Percentiles rank a stretch among this genome's conserved stretches.
Evolutionary conservation across 2,329 filamentous ascomycete species (phyloP).

Genomic region (Scorias spongiosa): DNA sequence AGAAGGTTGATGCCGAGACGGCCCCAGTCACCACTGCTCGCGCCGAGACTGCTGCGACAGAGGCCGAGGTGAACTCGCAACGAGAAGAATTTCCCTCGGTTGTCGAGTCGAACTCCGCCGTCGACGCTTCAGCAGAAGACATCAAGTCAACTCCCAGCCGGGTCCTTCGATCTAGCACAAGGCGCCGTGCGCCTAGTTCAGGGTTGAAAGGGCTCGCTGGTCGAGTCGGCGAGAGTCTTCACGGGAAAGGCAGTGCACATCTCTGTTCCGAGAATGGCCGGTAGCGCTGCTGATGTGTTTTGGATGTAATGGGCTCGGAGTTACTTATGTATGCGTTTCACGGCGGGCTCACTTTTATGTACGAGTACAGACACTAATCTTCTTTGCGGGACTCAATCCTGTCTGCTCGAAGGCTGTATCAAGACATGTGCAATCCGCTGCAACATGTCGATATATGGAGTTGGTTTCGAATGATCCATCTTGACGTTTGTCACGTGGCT

Average conservation of each 20-base stretch:
- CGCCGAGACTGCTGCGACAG: slow-evolving; percentile 2
- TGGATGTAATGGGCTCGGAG: no score
- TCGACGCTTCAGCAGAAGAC: slow-evolving; percentile 28
- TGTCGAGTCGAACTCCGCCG: slow-evolving; percentile 12
- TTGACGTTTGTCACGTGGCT: no score
- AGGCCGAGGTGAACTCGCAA: slow-evolving; percentile 13
- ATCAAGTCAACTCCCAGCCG: slow-evolving; percentile 11
- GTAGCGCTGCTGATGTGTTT: slow-evolving; percentile 11
- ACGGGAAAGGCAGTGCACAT: slow-evolving; percentile 30
- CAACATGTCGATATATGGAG: no score
- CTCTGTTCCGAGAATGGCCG: slow-evolving; percentile 25
- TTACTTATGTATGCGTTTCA: no score
- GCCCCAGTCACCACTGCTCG: slow-evolving; percentile 12
- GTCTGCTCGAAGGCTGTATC: no score
- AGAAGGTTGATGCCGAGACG: slow-evolving; percentile 37
- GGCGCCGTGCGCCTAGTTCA: slow-evolving; percentile 26
- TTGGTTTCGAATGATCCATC: no score
- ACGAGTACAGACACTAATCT: no score
- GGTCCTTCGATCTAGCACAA: slow-evolving; percentile 23
- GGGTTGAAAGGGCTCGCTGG: slow-evolving; percentile 29
- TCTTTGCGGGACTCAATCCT: no score
- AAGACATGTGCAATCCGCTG: no score
- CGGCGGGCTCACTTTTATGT: no score
- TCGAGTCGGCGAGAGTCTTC: slow-evolving; percentile 30
- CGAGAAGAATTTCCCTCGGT: slow-evolving; percentile 9